These are phyloP conservation scores for Musa itinerans DNA, from an alignment of 176 grass and related monocot species.

Conservation along the genomic window DNA sequence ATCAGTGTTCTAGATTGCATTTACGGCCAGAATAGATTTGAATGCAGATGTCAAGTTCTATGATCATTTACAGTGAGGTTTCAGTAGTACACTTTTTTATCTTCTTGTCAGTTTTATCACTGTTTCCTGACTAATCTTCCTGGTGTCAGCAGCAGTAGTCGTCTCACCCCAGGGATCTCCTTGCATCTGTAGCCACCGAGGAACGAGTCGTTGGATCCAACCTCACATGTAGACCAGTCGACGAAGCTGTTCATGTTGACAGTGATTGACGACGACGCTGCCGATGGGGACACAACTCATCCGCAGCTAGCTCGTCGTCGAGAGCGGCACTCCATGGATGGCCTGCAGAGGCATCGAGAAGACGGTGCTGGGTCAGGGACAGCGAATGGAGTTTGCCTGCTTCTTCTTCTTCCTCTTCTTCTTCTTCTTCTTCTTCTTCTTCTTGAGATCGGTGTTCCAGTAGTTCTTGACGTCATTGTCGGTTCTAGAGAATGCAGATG, in stretches of 20 bases:
- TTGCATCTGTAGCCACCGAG: not conserved
- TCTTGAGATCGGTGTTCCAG: too few relatives aligned
- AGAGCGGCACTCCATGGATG: not conserved
- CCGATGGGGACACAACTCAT: not conserved
- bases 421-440: too few relatives aligned
- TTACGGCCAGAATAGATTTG: too few relatives aligned
- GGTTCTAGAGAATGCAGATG: slow-evolving; percentile 37
- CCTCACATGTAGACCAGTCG: not conserved
- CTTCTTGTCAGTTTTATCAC: too few relatives aligned
- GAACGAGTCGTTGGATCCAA: not conserved
- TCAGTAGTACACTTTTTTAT: too few relatives aligned
- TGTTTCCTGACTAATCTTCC: too few relatives aligned
- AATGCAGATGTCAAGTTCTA: too few relatives aligned
- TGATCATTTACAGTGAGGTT: too few relatives aligned
- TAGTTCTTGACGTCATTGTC: too few relatives aligned
- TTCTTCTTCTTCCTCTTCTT: too few relatives aligned
- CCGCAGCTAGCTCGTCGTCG: not conserved
- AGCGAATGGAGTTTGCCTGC: too few relatives aligned
- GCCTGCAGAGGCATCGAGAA: not conserved
- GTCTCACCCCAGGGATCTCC: not conserved
- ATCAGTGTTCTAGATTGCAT: too few relatives aligned
- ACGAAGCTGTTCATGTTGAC: not conserved
- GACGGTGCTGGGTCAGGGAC: not conserved
- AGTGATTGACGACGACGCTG: not conserved
- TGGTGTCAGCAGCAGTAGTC: not conserved